Conservation (phyloP, 2,329 filamentous ascomycete species). For the Kalmusia sp. region DNA sequence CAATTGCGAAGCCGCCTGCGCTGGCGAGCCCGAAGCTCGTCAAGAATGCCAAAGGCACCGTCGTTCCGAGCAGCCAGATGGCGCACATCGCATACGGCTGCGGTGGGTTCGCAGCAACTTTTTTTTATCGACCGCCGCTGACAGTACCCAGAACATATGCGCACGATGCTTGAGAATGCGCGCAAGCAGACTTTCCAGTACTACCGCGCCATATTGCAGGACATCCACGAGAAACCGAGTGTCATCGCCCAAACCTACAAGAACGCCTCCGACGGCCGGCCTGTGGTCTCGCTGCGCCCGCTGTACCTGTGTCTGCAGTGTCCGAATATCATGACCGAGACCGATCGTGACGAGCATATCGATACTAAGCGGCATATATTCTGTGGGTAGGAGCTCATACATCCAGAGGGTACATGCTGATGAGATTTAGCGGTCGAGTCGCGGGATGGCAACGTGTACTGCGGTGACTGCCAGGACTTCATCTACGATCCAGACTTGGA, state of each 20-base stretch:
- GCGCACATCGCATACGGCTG: constrained; percentile 52
- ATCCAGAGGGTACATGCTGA: constrained; percentile 22
- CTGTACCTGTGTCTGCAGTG: constrained; percentile 72
- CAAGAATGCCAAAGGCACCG: constrained; percentile 51
- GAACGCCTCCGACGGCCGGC: constrained; percentile 57
- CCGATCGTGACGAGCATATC: constrained; percentile 72
- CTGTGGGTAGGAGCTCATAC: constrained; percentile 59
- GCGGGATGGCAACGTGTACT: constrained; percentile 75
- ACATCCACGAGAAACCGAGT: constrained; percentile 72
- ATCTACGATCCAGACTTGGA: constrained; percentile 85
- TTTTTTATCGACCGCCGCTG: constrained; percentile 16
- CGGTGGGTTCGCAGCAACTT: constrained; percentile 34
- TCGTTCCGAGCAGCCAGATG: constrained; percentile 48
- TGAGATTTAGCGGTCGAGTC: constrained; percentile 74
- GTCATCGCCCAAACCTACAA: constrained; percentile 71
- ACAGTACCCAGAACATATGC: constrained; percentile 69
- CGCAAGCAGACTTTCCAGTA: constrained; percentile 73
- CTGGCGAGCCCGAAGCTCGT: constrained; percentile 53
- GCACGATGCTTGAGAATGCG: constrained; percentile 70
- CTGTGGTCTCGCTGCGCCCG: constrained; percentile 58
- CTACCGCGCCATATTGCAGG: constrained; percentile 74
- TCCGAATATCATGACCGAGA: constrained; percentile 70
- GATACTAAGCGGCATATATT: constrained; percentile 75
- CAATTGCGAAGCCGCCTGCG: constrained; percentile 48
- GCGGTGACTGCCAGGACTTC: constrained; percentile 81